A percentile compares a stretch with the other conserved stretches of the same genome.
Conservation (phyloP, 495 filamentous ascomycete genomes). For the Darksidea phi region DNA sequence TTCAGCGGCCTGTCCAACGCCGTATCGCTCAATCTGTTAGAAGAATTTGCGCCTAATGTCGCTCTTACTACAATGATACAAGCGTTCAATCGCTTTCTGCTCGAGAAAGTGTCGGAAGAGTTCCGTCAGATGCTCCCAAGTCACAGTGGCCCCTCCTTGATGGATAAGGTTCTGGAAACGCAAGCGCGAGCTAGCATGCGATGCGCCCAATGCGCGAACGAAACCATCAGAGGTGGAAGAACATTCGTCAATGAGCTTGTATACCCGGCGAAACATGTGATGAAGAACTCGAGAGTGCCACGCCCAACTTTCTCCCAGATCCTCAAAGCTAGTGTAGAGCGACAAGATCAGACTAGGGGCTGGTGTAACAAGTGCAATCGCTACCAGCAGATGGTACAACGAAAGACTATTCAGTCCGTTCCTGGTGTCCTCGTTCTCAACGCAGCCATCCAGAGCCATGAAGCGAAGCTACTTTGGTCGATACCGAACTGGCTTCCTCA, state of each 20-base stretch:
- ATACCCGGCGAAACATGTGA: conserved; percentile 53
- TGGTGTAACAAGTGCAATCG: conserved; percentile 88
- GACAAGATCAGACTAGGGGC: conserved; percentile 74
- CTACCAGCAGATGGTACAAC: conserved; percentile 76
- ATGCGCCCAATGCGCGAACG: conserved; percentile 79
- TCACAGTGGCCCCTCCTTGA: conserved; percentile 45
- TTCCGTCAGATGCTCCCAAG: conserved; percentile 61
- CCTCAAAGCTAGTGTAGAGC: conserved; percentile 81
- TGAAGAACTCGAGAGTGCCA: conserved; percentile 42
- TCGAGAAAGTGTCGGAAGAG: conserved; percentile 69
- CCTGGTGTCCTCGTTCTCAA: conserved; percentile 85
- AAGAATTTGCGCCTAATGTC: conserved; percentile 72
- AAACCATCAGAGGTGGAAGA: conserved; percentile 65
- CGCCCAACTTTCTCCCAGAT: conserved; percentile 73
- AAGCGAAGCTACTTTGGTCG: conserved; percentile 77
- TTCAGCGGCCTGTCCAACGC: conserved; percentile 76
- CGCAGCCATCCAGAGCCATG: conserved; percentile 65
- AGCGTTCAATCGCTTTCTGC: conserved; percentile 70
- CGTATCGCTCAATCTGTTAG: conserved; percentile 68
- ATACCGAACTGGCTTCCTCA: conserved; percentile 87
- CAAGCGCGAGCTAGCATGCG: conserved; percentile 60
- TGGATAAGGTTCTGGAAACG: conserved; percentile 58
- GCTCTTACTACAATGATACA: conserved; percentile 74
- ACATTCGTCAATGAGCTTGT: conserved; percentile 78
- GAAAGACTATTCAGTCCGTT: conserved; percentile 74